Evolutionary conservation across 768 basidiomycete species (phyloP).

Genomic region (Suillus americanus): DNA sequence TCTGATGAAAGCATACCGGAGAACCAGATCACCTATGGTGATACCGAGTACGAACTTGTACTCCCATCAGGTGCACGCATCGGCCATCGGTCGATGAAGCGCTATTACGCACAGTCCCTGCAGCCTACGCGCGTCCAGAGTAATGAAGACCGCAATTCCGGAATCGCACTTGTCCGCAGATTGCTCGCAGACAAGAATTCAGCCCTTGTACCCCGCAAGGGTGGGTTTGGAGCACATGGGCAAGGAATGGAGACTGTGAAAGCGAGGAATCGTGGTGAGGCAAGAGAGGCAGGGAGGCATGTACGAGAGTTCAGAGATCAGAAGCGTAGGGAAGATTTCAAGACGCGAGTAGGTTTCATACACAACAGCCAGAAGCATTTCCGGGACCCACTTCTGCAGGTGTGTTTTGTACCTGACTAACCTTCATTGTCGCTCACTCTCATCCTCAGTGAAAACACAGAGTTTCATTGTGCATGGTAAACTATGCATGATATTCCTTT

Average conservation of each 20-base stretch:
- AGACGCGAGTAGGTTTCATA: constrained; percentile 75
- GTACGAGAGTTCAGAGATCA: constrained; percentile 83
- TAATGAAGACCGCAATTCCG: constrained; percentile 66
- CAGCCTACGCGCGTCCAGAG: constrained; percentile 42
- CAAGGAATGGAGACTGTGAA: constrained; percentile 79
- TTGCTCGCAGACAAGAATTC: constrained; percentile 81
- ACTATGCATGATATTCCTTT: constrained; percentile 5
- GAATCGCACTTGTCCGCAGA: constrained; percentile 72
- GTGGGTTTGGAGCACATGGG: constrained; percentile 87
- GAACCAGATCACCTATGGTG: constrained; percentile 69
- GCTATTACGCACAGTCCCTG: constrained; percentile 87
- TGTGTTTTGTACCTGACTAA: constrained; percentile 16
- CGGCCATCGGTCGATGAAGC: constrained; percentile 84
- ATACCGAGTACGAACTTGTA: constrained; percentile 83
- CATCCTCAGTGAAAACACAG: constrained; percentile 15
- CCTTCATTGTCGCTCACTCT: constrained; percentile 7
- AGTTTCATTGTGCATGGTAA: neutral
- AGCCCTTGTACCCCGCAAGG: constrained; percentile 79
- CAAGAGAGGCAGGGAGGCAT: constrained; percentile 86
- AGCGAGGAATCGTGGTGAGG: constrained; percentile 94
- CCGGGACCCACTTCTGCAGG: constrained; percentile 70
- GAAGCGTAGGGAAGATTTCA: constrained; percentile 76
- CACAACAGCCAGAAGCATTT: constrained; percentile 89
- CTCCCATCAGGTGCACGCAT: constrained; percentile 91
- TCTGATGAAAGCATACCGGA: constrained; percentile 46